Conservation (phyloP, 2,329 filamentous ascomycete species). For the Ophiostoma himal-ulmi region DNA sequence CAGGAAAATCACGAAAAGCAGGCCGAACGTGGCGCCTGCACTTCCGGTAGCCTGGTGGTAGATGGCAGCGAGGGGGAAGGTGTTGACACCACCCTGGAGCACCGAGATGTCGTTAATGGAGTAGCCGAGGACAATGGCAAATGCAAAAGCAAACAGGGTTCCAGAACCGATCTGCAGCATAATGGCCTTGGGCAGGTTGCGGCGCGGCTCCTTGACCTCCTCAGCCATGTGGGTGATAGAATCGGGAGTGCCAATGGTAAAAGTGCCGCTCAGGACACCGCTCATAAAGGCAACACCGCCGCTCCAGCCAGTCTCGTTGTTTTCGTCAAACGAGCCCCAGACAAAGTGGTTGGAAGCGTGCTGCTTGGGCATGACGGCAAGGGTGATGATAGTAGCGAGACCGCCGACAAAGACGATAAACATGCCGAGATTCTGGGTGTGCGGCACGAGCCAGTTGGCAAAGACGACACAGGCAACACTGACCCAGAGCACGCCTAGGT, state of each 20-base stretch:
- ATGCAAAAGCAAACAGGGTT: conserved; percentile 46
- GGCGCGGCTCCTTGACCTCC: conserved; percentile 46
- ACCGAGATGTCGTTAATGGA: conserved; percentile 50
- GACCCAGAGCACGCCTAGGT: conserved; percentile 51
- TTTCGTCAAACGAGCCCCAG: conserved; percentile 45
- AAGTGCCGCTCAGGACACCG: conserved; percentile 62
- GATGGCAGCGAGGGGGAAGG: conserved; percentile 58
- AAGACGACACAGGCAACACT: conserved; percentile 49
- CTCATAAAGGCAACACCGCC: conserved; percentile 59
- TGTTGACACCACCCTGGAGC: conserved; percentile 46
- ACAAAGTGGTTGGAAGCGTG: conserved; percentile 49
- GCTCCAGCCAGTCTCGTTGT: conserved; percentile 48
- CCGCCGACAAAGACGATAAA: conserved; percentile 51
- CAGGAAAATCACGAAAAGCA: conserved; percentile 52
- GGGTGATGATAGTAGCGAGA: conserved; percentile 49
- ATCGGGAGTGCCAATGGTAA: conserved; percentile 58
- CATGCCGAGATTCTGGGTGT: conserved; percentile 48
- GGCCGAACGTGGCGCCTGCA: conserved; percentile 47
- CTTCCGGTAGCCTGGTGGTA: conserved; percentile 52
- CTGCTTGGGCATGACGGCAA: conserved; percentile 45
- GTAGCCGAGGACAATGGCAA: conserved; percentile 49
- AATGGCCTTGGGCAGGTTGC: conserved; percentile 47
- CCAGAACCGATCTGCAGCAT: conserved; percentile 44
- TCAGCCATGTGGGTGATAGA: conserved; percentile 58
- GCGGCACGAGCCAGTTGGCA: conserved; percentile 50